These are phyloP conservation scores for Fusarium lyarnte DNA, from an alignment of 2,329 filamentous ascomycete species.

Conservation along the genomic window DNA sequence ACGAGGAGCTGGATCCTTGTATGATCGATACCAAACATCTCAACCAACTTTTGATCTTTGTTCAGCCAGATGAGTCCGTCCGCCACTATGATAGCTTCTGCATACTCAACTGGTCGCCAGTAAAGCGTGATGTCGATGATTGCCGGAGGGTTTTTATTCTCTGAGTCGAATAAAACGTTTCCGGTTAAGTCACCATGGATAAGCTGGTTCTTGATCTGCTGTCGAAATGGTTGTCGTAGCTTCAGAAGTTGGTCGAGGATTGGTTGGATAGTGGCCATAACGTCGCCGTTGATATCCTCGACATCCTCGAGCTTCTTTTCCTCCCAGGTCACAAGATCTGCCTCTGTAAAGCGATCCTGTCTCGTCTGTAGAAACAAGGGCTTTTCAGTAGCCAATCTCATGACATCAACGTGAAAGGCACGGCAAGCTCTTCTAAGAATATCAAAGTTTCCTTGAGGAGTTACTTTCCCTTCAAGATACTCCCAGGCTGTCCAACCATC, in stretches of 20 bases:
- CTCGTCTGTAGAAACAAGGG: not conserved
- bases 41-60: not conserved
- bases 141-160: not conserved
- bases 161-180: conserved; percentile 1
- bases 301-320: not conserved
- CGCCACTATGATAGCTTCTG: conserved; percentile 12
- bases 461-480: not conserved
- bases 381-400: not conserved
- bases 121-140: conserved; percentile 20
- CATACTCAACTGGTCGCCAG: conserved; percentile 7
- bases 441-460: not conserved
- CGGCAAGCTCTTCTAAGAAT: conserved; percentile 4
- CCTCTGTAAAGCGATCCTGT: conserved; percentile 4
- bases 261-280: not conserved
- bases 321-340: conserved; percentile 6
- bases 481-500: conserved; percentile 5
- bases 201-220: not conserved
- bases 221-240: not conserved
- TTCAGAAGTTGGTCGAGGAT: not conserved
- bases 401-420: not conserved
- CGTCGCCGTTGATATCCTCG: not conserved
- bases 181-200: conserved; percentile 15
- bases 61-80: conserved; percentile 4
- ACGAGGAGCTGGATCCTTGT: not conserved
- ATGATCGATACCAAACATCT: not conserved